Conservation (phyloP, 2,329 filamentous ascomycete genomes). For the Fonsecaea erecta region DNA sequence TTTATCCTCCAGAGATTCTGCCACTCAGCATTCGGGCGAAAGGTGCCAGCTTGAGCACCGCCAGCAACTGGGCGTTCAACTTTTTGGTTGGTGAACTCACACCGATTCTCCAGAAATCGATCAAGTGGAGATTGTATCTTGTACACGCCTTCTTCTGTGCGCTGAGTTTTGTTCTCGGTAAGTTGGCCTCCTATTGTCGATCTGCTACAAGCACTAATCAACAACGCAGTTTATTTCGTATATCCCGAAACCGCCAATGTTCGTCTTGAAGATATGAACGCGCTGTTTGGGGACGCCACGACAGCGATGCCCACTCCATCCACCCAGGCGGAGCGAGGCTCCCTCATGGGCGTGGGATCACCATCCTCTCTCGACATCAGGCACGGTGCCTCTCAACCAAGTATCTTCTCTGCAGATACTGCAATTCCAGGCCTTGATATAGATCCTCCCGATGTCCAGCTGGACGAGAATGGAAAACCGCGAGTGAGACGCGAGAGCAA, state of each 20-base stretch:
- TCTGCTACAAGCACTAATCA: not conserved
- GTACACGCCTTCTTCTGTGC: constrained; percentile 97
- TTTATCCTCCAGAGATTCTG: constrained; percentile 98
- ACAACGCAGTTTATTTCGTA: constrained; percentile 80
- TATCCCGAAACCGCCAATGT: constrained; percentile 97
- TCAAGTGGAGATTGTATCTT: constrained; percentile 91
- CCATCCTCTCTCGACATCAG: constrained; percentile 71
- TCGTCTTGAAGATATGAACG: constrained; percentile 94
- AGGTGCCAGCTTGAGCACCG: constrained; percentile 93
- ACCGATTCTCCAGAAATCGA: constrained; percentile 86
- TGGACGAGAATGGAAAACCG: constrained; percentile 56
- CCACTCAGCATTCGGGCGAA: constrained; percentile 96
- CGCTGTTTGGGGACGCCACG: constrained; percentile 89
- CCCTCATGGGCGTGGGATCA: constrained; percentile 77
- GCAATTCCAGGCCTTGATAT: constrained; percentile 82
- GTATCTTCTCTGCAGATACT: constrained; percentile 61
- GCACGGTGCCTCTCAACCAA: constrained; percentile 35
- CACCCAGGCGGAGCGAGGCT: constrained; percentile 77
- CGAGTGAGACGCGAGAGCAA: constrained; percentile 43
- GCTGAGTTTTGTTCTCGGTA: constrained; percentile 93
- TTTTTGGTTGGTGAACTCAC: constrained; percentile 97
- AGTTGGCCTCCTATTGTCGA: constrained; percentile 47
- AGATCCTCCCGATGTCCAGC: constrained; percentile 70
- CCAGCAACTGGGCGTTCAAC: constrained; percentile 97
- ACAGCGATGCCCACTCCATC: constrained; percentile 80